Base-by-base conservation (phyloP, 768 basidiomycete species). In the Russula sp. region DNA sequence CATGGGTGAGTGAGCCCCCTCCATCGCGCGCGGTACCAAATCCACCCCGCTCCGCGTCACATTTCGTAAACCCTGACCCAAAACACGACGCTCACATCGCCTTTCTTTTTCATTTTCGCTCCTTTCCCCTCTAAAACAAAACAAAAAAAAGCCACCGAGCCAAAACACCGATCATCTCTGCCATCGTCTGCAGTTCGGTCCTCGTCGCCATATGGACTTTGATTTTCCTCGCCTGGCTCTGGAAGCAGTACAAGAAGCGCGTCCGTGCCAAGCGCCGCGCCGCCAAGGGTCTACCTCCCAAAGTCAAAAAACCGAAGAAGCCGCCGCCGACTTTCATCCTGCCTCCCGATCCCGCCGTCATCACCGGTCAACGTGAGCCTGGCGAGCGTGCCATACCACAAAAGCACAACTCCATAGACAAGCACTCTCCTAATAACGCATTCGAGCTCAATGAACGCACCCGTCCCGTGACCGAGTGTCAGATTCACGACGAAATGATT, bases 261-360 rank as follows among this genome's bases (percentile, higher is more conserved):
- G 25, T 61, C 25, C 59, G 65, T 14, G 51, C 53, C 45, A 49
- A 54, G 25, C 65, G 63, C n/a, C 60, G 64, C 9, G 54, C 53
- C 2, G 64, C 56, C 18, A 50, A 39, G 1, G 64, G 65, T 10
- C 45, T 52, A 20, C 60, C 63, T 7, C 60, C 55, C 38, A 60
- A 65, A 11, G 43, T 65, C 34, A 61, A 52, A 47, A 38, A 52
- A 9, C 48, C 56, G 7, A 65, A 60, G 32, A 56, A 54, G 16
- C 59, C 64, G 35, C n/a, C 39, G 11, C 65, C 48, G 25, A 65
- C 59, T 14, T 67, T 61, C 58, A 67, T 67, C 49, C 5, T 67
- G 5, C 64, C 66, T 8, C 66, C 66, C 13, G 66, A 67, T 35
- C 66, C 66, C 8, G 66, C 66, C 9, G 57, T 67, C 35, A 54